Conservation (phyloP, 2,329 filamentous ascomycete species). For the Epichloe brachyelytri region DNA sequence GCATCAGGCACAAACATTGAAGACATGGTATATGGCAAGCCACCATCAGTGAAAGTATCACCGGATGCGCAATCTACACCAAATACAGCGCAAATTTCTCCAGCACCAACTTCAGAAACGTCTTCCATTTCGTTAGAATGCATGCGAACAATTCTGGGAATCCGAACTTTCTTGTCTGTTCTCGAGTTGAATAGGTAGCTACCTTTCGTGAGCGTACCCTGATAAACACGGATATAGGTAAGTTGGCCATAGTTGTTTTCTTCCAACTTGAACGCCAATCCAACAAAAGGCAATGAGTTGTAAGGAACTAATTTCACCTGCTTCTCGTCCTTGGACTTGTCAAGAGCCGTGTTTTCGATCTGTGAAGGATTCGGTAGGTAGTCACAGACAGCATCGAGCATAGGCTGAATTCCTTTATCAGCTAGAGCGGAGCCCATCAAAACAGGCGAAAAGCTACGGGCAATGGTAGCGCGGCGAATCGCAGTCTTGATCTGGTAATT, state of each 20-base stretch:
- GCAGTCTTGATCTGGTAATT: conserved; percentile 79
- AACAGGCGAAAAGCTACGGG: conserved; percentile 82
- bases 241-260: conserved; percentile 97
- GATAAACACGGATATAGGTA: conserved; percentile 97
- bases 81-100: conserved; percentile 97
- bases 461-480: conserved; percentile 81
- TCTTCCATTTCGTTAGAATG: conserved; percentile 99
- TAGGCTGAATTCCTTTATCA: conserved; percentile 89
- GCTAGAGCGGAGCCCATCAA: conserved; percentile 93
- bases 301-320: conserved; percentile 83
- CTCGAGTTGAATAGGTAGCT: conserved; percentile 87
- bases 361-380: conserved; percentile 88
- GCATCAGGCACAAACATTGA: conserved; percentile 98
- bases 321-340: conserved; percentile 65
- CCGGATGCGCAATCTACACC: conserved; percentile 95
- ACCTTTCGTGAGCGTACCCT: conserved; percentile 80
- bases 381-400: conserved; percentile 93
- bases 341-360: conserved; percentile 79
- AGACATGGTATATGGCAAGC: conserved; percentile 86
- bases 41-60: conserved; percentile 94
- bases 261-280: conserved; percentile 95
- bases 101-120: conserved; percentile 79
- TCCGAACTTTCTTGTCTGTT: conserved; percentile 89
- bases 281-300: conserved; percentile 86
- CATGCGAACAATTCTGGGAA: conserved; percentile 97